Evolutionary conservation across 805 yeast genomes (phyloP).

Genomic region (Cyberlindnera americana): DNA sequence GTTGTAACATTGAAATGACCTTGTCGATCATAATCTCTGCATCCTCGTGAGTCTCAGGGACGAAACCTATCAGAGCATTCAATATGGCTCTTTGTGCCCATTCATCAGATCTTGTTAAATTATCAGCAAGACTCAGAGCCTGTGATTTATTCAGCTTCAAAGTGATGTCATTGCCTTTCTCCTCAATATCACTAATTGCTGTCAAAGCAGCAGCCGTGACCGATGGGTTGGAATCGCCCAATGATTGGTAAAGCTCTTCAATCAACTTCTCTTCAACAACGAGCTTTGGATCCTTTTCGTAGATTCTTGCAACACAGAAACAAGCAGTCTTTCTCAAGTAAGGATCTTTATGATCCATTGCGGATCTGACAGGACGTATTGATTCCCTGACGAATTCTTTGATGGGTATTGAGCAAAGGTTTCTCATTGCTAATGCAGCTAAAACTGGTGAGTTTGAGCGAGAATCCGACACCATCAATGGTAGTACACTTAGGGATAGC

Average conservation of each 20-base stretch:
- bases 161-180: conserved; percentile 44
- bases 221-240: conserved; percentile 53
- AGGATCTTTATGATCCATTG: conserved; percentile 48
- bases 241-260: conserved; percentile 44
- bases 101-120: conserved; percentile 32
- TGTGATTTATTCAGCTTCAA: conserved; percentile 50
- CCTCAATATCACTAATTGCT: conserved; percentile 62
- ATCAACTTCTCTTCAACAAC: conserved; percentile 43
- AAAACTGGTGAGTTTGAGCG: conserved; percentile 44
- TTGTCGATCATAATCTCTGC: conserved; percentile 64
- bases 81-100: conserved; percentile 75
- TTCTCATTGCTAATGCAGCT: conserved; percentile 59
- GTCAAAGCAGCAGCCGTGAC: conserved; percentile 74
- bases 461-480: conserved; percentile 51
- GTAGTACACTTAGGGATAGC: conserved; percentile 52
- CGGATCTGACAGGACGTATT: conserved; percentile 33
- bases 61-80: conserved; percentile 60
- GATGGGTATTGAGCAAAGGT: conserved; percentile 57
- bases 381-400: conserved; percentile 48
- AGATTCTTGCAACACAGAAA: conserved; percentile 62
- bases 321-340: conserved; percentile 68
- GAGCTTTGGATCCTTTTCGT: conserved; percentile 48
- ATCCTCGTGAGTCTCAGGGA: conserved; percentile 66
- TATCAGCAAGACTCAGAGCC: conserved; percentile 39
- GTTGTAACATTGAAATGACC: conserved; percentile 68